phyloP scores from a whole-genome alignment of 306 rosid species.

The Trichosanthes cucumerina region DNA sequence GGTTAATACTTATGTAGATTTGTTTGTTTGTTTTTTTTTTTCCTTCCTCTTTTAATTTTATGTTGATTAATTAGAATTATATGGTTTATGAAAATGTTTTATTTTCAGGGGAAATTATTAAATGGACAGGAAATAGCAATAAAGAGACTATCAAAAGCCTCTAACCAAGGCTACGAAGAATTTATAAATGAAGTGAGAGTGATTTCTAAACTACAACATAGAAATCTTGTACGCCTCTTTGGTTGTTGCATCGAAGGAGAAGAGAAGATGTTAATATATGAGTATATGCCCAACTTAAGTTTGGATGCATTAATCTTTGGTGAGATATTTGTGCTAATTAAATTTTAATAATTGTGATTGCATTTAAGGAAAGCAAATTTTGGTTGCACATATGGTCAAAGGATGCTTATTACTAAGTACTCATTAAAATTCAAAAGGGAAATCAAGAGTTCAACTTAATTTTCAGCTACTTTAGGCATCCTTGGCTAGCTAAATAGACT shows the following conservation, averaged over 20 bases:
- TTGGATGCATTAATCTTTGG: slow-evolving; percentile 35
- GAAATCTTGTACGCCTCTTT: slow-evolving; percentile 34
- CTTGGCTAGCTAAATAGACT: too few species aligned
- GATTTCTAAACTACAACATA: slow-evolving; percentile 40
- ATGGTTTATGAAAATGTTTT: not conserved
- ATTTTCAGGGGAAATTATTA: slow-evolving; percentile 15
- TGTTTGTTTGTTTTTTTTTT: too few species aligned
- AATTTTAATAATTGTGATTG: not conserved
- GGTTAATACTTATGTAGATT: not conserved
- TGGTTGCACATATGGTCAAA: too few species aligned
- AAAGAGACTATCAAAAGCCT: slow-evolving; percentile 28
- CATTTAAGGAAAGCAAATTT: too few species aligned
- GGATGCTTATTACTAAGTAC: not conserved
- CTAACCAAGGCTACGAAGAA: slow-evolving; percentile 36
- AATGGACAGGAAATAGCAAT: slow-evolving; percentile 34
- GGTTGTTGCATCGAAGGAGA: slow-evolving; percentile 30
- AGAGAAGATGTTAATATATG: slow-evolving; percentile 32
- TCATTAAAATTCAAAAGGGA: too few species aligned
- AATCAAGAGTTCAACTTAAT: too few species aligned
- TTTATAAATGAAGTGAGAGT: slow-evolving; percentile 33
- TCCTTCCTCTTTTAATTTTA: not conserved
- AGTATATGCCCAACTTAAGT: slow-evolving; percentile 34
- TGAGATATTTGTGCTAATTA: not conserved
- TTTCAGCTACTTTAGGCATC: too few species aligned
- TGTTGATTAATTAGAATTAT: not conserved